A percentile compares a stretch with the other conserved stretches of the same genome.
These are phyloP conservation scores for Colletotrichum sidae DNA, from an alignment of 2,329 filamentous ascomycete genomes.

Conservation along the genomic window DNA sequence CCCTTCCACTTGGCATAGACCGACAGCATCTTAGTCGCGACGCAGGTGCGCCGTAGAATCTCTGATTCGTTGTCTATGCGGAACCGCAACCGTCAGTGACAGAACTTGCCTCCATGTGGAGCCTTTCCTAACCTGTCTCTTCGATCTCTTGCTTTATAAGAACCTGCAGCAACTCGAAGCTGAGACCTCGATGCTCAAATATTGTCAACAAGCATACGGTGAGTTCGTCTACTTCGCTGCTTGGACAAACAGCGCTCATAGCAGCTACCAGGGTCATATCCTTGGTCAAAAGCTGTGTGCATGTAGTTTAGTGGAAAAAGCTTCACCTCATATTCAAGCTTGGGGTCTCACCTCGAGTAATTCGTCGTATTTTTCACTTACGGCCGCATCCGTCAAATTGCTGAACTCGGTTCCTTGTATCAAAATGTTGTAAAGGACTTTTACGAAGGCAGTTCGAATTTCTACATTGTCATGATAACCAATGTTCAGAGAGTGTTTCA, in stretches of 20 bases:
- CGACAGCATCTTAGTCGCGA: constrained; percentile 79
- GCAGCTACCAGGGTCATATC: constrained; percentile 73
- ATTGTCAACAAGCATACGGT: constrained; percentile 75
- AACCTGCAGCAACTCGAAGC: constrained; percentile 72
- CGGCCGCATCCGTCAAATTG: constrained; percentile 73
- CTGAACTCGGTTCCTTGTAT: constrained; percentile 80
- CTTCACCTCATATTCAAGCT: constrained; percentile 17
- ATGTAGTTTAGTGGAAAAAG: constrained; percentile 17
- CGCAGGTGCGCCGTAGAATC: constrained; percentile 74
- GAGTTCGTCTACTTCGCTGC: constrained; percentile 75
- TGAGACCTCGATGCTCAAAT: constrained; percentile 74
- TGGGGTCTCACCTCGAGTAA: constrained; percentile 62
- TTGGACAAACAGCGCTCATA: constrained; percentile 74
- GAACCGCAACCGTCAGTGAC: neutral
- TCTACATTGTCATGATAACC: constrained; percentile 78
- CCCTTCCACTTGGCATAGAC: constrained; percentile 81
- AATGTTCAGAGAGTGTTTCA: constrained; percentile 77
- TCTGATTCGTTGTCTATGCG: constrained; percentile 73
- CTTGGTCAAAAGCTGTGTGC: constrained; percentile 65
- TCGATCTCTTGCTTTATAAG: constrained; percentile 77
- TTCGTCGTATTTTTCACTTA: constrained; percentile 76
- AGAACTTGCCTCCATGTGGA: neutral
- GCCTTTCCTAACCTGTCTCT: constrained; percentile 63
- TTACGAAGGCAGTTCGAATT: constrained; percentile 77
- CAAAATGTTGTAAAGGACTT: constrained; percentile 76